Conservation (phyloP, 352 stramenopile genomes). For the Thraustotheca clavata region DNA sequence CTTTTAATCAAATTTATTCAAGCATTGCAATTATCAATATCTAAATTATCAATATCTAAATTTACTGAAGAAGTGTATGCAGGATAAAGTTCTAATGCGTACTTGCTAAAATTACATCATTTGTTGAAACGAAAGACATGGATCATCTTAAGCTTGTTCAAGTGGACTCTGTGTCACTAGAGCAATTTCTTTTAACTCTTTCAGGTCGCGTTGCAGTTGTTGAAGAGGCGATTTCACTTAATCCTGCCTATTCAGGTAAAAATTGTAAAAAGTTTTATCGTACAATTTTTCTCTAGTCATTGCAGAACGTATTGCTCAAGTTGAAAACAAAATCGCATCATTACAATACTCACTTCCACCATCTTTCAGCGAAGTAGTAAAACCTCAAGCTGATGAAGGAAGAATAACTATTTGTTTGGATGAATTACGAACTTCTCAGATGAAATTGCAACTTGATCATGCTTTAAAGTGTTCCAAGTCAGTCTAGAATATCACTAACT, state of each 20-base stretch:
- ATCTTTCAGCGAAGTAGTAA: background rate
- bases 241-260: constrained; percentile 2
- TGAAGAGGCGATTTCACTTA: background rate
- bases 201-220: background rate
- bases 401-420: background rate
- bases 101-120: no score
- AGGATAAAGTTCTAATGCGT: no score
- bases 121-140: no score
- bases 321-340: background rate
- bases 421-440: constrained; percentile 1
- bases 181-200: background rate
- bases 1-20: no score
- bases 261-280: background rate
- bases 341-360: background rate
- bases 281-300: background rate
- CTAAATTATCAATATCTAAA: no score
- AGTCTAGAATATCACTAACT: background rate
- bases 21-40: no score
- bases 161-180: constrained; percentile 11
- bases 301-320: background rate
- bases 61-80: no score
- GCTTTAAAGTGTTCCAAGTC: constrained; percentile 4
- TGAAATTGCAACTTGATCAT: constrained; percentile 17
- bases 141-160: background rate
- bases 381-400: background rate